phyloP scores from a whole-genome alignment of 2,329 filamentous ascomycete genomes.

The Cordyceps cicadae region DNA sequence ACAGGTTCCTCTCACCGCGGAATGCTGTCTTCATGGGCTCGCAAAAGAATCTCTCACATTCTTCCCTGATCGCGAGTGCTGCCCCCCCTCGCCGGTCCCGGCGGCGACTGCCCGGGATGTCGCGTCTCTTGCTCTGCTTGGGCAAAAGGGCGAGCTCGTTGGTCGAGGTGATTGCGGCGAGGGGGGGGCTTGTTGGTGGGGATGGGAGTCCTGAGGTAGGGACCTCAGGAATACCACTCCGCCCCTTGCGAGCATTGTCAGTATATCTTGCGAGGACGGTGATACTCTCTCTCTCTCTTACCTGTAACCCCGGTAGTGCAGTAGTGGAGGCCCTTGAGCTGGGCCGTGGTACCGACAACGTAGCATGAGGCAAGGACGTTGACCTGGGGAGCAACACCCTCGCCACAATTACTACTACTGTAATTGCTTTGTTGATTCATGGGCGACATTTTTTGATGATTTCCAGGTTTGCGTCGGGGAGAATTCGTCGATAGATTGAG shows the following conservation, averaged over 20 bases:
- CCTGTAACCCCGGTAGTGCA: slow-evolving; percentile 84
- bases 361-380: slow-evolving; percentile 90
- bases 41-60: slow-evolving; percentile 99
- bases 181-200: slow-evolving; percentile 82
- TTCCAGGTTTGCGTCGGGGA: slow-evolving; percentile 11
- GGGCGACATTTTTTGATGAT: slow-evolving; percentile 46
- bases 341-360: slow-evolving; percentile 64
- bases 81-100: slow-evolving; percentile 71
- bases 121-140: slow-evolving; percentile 39
- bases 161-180: slow-evolving; percentile 62
- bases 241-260: slow-evolving; percentile 45
- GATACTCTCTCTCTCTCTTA: slow-evolving; percentile 34
- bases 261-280: neutral
- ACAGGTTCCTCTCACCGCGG: slow-evolving; percentile 85
- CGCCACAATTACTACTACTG: slow-evolving; percentile 71
- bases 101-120: slow-evolving; percentile 31
- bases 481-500: slow-evolving; percentile 1
- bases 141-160: slow-evolving; percentile 59
- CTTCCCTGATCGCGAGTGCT: slow-evolving; percentile 93
- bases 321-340: slow-evolving; percentile 82
- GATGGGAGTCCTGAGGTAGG: slow-evolving; percentile 75
- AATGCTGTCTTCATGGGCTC: slow-evolving; percentile 90
- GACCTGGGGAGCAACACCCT: slow-evolving; percentile 54
- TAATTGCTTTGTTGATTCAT: slow-evolving; percentile 63
- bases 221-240: slow-evolving; percentile 94